Evolutionary conservation across 1,284 basidiomycete species (phyloP), one percentile per base, ranked within the genome.

Genomic region (Retiboletus fuscus): DNA sequence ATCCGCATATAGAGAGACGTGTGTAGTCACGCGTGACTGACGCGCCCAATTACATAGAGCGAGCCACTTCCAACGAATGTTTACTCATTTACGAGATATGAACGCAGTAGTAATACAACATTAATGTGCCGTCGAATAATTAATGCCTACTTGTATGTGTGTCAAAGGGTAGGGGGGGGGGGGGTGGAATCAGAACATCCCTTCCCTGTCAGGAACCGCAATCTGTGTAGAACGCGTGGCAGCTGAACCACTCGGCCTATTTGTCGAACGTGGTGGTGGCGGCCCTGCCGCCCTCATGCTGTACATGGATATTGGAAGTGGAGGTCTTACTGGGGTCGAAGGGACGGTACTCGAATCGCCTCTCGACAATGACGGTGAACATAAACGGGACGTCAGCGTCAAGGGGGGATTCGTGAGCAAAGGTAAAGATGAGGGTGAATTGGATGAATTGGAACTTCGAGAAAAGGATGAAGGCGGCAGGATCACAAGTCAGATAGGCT

Each of bases 241-340:
- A 39, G 82, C 63, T 8, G 69, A 76, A 77, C 90, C 92, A 8
- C 87, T 86, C 22, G 92, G 91, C 13, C 92, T 83, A 78, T 92
- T 90, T 51, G 84, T 84, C 67, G 92, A 92, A 63, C 92, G 83
- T 34, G 90, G 88, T 5, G 92, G 91, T 8, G 70, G 72, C 1
- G 88, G 87, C 22, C 85, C 85, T 16, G 70, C 73, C 1, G 84
- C 84, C 68, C 79, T 83, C 28, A 70, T 72, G 11, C 82, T 74
- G n/a, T 80, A 76, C 2, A 80, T 73, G 24, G 87, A 69, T 62
- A 66, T 77, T 18, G 74, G 73, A 53, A 74, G 80, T 65, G 81
- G 80, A 1, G 84, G 82, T 68, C 85, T 74, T 13, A 34, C 41
- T 3, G 73, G 69, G 10, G 73, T 73, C 16, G 72, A 72, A 18